Conservation (phyloP, 1,284 basidiomycete genomes). For the Chiua sp. region DNA sequence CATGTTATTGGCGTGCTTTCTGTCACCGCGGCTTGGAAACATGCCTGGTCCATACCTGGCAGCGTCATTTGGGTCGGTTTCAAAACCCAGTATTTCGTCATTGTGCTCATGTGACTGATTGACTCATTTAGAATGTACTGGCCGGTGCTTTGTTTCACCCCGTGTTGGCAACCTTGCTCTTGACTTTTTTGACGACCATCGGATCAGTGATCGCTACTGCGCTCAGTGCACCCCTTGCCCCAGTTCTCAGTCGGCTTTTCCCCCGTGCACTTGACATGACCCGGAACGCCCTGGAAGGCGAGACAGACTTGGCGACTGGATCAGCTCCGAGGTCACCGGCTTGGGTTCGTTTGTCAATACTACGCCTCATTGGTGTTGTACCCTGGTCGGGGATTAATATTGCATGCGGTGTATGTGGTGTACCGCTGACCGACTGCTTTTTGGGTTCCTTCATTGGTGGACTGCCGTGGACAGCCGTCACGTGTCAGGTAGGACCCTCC, state of each 20-base stretch:
- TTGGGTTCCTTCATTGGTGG: constrained; percentile 83
- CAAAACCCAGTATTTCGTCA: constrained; percentile 34
- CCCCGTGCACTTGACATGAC: constrained; percentile 86
- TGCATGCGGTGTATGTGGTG: constrained; percentile 88
- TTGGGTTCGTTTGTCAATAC: constrained; percentile 85
- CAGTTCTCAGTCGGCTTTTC: constrained; percentile 79
- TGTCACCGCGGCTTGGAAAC: constrained; percentile 90
- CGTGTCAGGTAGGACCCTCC: constrained; percentile 68
- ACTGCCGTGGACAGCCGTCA: constrained; percentile 84
- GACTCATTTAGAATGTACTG: constrained; percentile 75
- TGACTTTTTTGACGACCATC: constrained; percentile 83
- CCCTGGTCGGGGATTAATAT: constrained; percentile 97
- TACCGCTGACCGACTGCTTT: constrained; percentile 75
- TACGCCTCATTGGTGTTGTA: constrained; percentile 88
- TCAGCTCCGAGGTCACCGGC: constrained; percentile 57
- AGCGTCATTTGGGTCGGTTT: constrained; percentile 80
- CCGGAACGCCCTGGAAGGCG: constrained; percentile 67
- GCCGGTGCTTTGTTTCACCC: constrained; percentile 87
- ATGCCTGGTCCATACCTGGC: constrained; percentile 93
- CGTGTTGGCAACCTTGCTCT: constrained; percentile 74
- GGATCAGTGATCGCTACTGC: constrained; percentile 84
- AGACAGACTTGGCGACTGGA: constrained; percentile 41
- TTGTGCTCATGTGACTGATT: constrained; percentile 27
- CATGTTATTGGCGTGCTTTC: constrained; percentile 85
- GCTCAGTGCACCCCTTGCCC: constrained; percentile 83